Evolutionary conservation across 129 eudicot species (phyloP).

Genomic region (Silybum marianum): DNA sequence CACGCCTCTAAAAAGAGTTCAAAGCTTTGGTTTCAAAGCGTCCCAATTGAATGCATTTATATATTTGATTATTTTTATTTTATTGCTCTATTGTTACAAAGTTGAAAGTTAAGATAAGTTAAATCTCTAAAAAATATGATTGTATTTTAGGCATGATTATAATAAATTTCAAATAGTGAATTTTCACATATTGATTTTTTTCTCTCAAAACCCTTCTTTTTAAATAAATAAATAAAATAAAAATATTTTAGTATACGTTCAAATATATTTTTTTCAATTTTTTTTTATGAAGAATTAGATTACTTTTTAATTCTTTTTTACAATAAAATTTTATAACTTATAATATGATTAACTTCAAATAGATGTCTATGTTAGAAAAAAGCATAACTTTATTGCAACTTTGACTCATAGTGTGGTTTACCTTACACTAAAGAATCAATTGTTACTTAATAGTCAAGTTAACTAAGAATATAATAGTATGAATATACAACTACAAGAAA

Average conservation of each 20-base stretch:
- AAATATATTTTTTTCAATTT: not conserved
- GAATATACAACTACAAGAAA: not conserved
- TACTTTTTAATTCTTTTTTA: not conserved
- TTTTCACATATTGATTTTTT: too few species aligned
- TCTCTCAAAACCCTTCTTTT: not conserved
- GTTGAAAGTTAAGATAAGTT: too few species aligned
- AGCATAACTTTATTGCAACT: not conserved
- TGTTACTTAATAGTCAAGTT: not conserved
- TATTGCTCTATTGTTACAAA: too few species aligned
- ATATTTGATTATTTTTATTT: too few species aligned
- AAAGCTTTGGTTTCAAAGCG: too few species aligned
- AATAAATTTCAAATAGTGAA: too few species aligned
- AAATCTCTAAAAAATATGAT: too few species aligned
- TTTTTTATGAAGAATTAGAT: not conserved
- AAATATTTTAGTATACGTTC: not conserved
- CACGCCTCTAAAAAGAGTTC: too few species aligned
- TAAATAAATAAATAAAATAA: not conserved
- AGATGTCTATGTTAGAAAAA: not conserved
- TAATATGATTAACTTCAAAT: not conserved
- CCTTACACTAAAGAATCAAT: not conserved
- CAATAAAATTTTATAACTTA: not conserved
- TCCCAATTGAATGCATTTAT: too few species aligned
- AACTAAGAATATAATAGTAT: not conserved
- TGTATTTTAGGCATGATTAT: too few species aligned
- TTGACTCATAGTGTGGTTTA: not conserved